phyloP scores from a whole-genome alignment of 768 basidiomycete genomes.

The Brasilioporus rufonigricans region DNA sequence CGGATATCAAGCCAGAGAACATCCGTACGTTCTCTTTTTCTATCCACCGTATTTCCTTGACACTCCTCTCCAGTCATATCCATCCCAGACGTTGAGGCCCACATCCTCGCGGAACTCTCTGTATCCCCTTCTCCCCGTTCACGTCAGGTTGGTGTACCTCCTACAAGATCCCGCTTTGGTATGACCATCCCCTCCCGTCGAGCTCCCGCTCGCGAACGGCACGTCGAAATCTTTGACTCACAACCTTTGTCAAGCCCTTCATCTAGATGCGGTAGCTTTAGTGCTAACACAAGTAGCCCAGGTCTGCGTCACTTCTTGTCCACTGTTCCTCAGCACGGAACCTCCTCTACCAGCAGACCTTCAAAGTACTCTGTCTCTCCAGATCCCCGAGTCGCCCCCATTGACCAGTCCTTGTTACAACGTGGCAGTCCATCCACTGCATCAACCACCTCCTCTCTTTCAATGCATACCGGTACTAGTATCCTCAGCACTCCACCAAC shows the following conservation, averaged over 20 bases:
- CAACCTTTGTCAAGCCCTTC: constrained; percentile 69
- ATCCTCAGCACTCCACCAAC: constrained; percentile 58
- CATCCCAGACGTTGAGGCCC: constrained; percentile 76
- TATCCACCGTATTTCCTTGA: constrained; percentile 13
- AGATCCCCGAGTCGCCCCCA: not conserved
- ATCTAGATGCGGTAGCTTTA: constrained; percentile 29
- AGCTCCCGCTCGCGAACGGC: constrained; percentile 46
- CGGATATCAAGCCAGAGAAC: constrained; percentile 94
- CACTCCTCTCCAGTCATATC: constrained; percentile 57
- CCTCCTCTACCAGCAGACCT: constrained; percentile 27
- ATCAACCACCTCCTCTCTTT: constrained; percentile 47
- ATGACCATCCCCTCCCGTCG: constrained; percentile 59
- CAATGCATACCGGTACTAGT: constrained; percentile 33
- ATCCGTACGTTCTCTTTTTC: constrained; percentile 63
- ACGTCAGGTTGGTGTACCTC: constrained; percentile 79
- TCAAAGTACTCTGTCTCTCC: constrained; percentile 5
- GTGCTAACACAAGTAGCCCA: constrained; percentile 26
- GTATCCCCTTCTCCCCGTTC: constrained; percentile 70
- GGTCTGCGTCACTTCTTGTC: constrained; percentile 20
- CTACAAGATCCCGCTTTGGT: constrained; percentile 59
- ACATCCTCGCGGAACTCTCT: constrained; percentile 68
- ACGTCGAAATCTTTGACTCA: constrained; percentile 81
- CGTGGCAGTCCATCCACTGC: constrained; percentile 35
- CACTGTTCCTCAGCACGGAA: constrained; percentile 3
- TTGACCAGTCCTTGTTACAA: constrained; percentile 23